Conservation (phyloP, 306 rosid species). For the Ochetophila trinervis region DNA sequence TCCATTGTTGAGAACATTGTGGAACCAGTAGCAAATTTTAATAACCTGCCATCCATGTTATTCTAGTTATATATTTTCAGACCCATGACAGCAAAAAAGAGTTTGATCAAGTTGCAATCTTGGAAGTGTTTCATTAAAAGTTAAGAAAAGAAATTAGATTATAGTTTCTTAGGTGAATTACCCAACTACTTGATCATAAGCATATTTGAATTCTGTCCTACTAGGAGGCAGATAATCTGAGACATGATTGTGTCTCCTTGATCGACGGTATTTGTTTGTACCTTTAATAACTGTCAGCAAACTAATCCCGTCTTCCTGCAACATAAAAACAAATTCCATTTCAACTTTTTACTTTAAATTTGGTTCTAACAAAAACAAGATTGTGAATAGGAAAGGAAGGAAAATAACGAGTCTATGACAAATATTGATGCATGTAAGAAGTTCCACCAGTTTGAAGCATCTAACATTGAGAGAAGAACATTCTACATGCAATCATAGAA, state of each 20-base stretch:
- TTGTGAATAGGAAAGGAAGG: background rate
- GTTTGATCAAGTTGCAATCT: background rate
- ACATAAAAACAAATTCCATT: conserved; percentile 19
- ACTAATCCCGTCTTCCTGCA: conserved; percentile 83
- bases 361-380: background rate
- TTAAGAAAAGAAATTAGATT: background rate
- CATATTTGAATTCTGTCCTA: conserved; percentile 47
- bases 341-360: background rate
- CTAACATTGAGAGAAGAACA: background rate
- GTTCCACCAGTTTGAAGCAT: background rate
- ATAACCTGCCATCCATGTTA: conserved; percentile 40
- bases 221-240: conserved; percentile 77
- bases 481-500: background rate
- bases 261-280: conserved; percentile 64
- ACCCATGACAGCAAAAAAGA: too few relatives aligned
- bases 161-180: conserved; percentile 24
- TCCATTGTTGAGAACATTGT: conserved; percentile 74
- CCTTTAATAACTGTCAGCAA: conserved; percentile 78
- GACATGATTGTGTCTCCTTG: conserved; percentile 54
- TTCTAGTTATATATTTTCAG: conserved; percentile 17
- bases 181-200: conserved; percentile 56
- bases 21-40: conserved; percentile 58
- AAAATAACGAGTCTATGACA: background rate
- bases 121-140: background rate
- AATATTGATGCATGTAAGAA: too few relatives aligned